phyloP scores from a whole-genome alignment of 1,139 yeast species.

The Protomyces inouyei region DNA sequence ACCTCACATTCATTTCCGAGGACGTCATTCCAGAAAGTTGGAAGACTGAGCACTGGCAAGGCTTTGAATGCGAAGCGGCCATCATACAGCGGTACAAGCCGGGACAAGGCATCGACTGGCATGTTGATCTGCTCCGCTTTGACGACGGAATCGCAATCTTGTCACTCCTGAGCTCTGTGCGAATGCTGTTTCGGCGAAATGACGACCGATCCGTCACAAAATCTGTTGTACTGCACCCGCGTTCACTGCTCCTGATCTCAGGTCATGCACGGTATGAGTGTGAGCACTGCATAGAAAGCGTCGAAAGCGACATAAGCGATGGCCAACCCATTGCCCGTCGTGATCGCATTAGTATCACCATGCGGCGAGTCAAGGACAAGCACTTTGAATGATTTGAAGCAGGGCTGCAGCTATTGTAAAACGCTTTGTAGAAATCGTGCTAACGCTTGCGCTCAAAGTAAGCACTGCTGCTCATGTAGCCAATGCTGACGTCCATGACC shows the following conservation, averaged over 20 bases:
- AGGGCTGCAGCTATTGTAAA: background rate
- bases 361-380: constrained; percentile 4
- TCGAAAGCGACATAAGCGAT: constrained; percentile 2
- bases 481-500: constrained; percentile 67
- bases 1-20: constrained; percentile 6
- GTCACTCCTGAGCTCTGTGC: constrained; percentile 13
- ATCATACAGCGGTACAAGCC: constrained; percentile 17
- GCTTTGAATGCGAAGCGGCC: constrained; percentile 8
- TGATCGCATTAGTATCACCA: constrained; percentile 22
- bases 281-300: constrained; percentile 18
- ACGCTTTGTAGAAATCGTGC: background rate
- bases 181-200: constrained; percentile 8
- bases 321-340: background rate
- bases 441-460: constrained; percentile 60
- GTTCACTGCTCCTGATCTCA: constrained; percentile 2
- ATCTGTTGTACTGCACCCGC: background rate
- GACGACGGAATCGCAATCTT: constrained; percentile 25
- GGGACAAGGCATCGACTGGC: constrained; percentile 25
- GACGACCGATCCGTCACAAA: background rate
- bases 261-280: constrained; percentile 22
- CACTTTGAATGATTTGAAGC: background rate
- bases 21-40: constrained; percentile 13
- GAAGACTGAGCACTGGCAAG: constrained; percentile 18
- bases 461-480: constrained; percentile 64
- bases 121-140: constrained; percentile 14